Conservation (phyloP, 805 yeast species). For the Hanseniaspora pseudoguilliermondii region DNA sequence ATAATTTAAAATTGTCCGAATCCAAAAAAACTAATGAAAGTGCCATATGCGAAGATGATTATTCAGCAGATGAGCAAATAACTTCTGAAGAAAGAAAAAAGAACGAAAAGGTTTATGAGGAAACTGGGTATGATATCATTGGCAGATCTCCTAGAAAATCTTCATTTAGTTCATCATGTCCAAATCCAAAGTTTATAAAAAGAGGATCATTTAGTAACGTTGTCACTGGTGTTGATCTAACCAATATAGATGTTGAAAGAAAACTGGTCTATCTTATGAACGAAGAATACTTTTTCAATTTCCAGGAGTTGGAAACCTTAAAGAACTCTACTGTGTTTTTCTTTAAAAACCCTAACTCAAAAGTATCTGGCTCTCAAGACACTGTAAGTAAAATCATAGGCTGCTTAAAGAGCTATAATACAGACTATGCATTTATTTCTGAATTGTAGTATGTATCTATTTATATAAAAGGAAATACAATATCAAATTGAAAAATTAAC, state of each 20-base stretch:
- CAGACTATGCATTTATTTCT: neutral
- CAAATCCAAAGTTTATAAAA: neutral
- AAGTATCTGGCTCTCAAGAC: neutral
- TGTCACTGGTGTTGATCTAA: neutral
- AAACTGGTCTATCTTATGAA: constrained; percentile 11
- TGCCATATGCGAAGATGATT: neutral
- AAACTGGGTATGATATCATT: constrained; percentile 5
- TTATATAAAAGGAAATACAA: neutral
- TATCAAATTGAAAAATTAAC: too few relatives aligned
- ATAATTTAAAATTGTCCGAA: constrained; percentile 25
- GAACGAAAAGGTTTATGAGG: neutral
- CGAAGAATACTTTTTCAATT: constrained; percentile 10
- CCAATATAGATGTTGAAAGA: neutral
- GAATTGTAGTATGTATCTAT: constrained; percentile 17
- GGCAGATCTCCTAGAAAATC: constrained; percentile 6
- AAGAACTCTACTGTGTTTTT: neutral
- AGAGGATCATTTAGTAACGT: constrained; percentile 9
- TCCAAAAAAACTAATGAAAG: neutral
- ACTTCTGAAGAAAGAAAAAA: neutral
- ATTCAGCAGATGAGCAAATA: constrained; percentile 7
- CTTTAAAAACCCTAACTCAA: constrained; percentile 2
- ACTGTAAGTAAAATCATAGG: neutral
- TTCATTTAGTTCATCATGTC: neutral
- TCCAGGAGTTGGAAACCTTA: constrained; percentile 1
- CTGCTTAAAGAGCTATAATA: constrained; percentile 11